phyloP scores from a whole-genome alignment of 768 basidiomycete genomes.

The Mrakia blollopis region DNA sequence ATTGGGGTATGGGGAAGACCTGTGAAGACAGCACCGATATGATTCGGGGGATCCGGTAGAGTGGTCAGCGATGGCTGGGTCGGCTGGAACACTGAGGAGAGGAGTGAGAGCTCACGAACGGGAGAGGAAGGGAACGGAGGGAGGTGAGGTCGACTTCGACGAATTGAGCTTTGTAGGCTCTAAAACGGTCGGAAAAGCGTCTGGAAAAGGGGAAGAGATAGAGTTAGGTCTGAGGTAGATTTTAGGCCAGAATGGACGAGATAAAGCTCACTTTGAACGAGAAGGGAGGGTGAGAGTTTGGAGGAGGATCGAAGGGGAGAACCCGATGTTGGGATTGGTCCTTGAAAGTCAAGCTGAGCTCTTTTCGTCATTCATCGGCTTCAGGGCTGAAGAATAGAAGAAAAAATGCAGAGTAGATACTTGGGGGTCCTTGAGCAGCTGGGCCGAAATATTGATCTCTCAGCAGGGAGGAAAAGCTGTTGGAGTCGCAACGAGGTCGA shows the following conservation, averaged over 20 bases:
- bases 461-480: no score
- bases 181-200: neutral
- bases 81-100: neutral
- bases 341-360: neutral
- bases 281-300: neutral
- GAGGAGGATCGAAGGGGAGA: neutral
- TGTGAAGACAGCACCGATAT: neutral
- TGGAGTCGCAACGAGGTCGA: no score
- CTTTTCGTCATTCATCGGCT: no score
- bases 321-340: neutral
- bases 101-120: neutral
- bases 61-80: neutral
- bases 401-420: no score
- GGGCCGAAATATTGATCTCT: no score
- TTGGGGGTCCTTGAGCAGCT: no score
- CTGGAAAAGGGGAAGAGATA: neutral
- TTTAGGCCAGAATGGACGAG: neutral
- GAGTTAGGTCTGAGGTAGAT: neutral
- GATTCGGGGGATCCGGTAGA: neutral
- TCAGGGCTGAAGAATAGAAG: no score
- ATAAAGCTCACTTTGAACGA: neutral
- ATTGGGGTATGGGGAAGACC: neutral
- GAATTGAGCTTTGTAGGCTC: neutral
- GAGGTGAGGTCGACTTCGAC: neutral
- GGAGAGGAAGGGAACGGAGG: neutral